phyloP scores from a whole-genome alignment of 2,329 filamentous ascomycete species.

The Claviceps monticola region DNA sequence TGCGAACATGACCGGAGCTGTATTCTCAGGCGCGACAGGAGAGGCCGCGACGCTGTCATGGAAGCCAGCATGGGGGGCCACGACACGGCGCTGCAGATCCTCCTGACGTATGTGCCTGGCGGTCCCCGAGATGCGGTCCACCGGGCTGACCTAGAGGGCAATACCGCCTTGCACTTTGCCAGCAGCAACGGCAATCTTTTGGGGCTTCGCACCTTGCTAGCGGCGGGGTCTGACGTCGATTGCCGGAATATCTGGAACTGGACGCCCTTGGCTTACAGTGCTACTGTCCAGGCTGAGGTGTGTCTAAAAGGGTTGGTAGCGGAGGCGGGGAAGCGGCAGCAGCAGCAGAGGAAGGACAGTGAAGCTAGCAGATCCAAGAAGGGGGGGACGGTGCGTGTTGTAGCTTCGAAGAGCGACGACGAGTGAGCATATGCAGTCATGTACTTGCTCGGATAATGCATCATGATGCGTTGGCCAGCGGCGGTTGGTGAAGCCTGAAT shows the following conservation, averaged over 20 bases:
- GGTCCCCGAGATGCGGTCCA: conserved; percentile 39
- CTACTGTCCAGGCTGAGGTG: conserved; percentile 70
- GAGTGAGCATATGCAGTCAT: conserved; percentile 15
- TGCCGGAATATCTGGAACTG: conserved; percentile 64
- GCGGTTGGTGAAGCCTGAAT: no score
- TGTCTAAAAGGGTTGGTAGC: conserved; percentile 67
- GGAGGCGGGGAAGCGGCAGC: conserved; percentile 49
- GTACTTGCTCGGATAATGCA: background rate
- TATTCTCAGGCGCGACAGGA: conserved; percentile 51
- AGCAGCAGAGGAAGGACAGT: conserved; percentile 24
- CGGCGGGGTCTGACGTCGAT: conserved; percentile 63
- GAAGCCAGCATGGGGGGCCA: conserved; percentile 46
- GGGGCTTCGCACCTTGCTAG: conserved; percentile 61
- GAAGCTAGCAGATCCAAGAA: conserved; percentile 29
- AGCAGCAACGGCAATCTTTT: conserved; percentile 69
- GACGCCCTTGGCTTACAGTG: conserved; percentile 72
- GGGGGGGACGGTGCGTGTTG: conserved; percentile 29
- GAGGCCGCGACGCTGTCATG: conserved; percentile 61
- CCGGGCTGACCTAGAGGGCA: conserved; percentile 56
- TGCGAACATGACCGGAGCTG: conserved; percentile 47
- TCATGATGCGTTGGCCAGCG: no score
- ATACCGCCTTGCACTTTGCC: conserved; percentile 78
- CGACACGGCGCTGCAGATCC: conserved; percentile 50
- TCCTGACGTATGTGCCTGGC: conserved; percentile 46
- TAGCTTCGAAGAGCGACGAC: conserved; percentile 24